Conservation (phyloP, 2,329 filamentous ascomycete species). For the Emydomyces testavorans region DNA sequence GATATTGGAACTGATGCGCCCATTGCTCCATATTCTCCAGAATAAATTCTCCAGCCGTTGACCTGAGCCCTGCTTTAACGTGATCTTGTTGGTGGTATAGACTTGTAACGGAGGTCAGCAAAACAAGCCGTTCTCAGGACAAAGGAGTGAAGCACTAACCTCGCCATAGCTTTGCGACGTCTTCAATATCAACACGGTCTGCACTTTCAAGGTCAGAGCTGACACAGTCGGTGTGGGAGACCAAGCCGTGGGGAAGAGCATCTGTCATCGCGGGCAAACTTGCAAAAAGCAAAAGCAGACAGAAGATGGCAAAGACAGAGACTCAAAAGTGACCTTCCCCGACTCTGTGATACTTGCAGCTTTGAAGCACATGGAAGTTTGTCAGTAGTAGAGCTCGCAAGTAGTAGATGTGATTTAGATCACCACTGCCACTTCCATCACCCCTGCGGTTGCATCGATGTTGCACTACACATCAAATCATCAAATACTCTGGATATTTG, state of each 20-base stretch:
- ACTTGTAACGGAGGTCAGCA: conserved; percentile 21
- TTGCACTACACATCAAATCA: not conserved
- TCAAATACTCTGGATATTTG: not conserved
- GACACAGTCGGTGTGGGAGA: conserved; percentile 28
- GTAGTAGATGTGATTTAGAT: not conserved
- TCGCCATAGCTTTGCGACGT: conserved; percentile 40
- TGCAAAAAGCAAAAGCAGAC: not conserved
- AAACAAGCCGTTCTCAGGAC: conserved; percentile 4
- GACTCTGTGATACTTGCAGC: too few relatives aligned
- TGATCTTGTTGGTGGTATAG: conserved; percentile 37
- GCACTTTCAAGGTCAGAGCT: conserved; percentile 29
- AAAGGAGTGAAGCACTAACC: conserved; percentile 26
- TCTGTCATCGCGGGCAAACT: conserved; percentile 26
- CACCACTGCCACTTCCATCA: not conserved
- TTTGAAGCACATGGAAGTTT: too few relatives aligned
- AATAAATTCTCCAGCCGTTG: conserved; percentile 42
- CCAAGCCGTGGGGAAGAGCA: conserved; percentile 33
- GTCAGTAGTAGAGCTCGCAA: too few relatives aligned
- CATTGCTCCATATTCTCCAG: conserved; percentile 42
- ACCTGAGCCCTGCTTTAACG: conserved; percentile 32
- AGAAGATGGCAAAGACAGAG: too few relatives aligned
- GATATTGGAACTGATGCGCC: conserved; percentile 28
- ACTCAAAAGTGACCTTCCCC: too few relatives aligned
- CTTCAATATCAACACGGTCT: conserved; percentile 30
- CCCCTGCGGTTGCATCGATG: not conserved